These are phyloP conservation scores for Candida ficus DNA, from an alignment of 805 yeast genomes.

Conservation along the genomic window DNA sequence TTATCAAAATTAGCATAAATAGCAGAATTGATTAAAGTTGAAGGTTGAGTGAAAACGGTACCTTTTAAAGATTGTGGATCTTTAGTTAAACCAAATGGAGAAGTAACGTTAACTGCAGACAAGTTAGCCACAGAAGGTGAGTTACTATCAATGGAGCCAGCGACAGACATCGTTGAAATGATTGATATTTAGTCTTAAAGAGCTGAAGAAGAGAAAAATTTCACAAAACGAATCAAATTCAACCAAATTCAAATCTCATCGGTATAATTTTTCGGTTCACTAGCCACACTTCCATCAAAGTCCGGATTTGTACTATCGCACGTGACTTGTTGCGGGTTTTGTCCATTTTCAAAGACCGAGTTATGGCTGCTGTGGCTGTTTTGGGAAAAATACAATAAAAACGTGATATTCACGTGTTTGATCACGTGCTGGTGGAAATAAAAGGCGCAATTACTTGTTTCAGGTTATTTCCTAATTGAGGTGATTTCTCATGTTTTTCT, in stretches of 20 bases:
- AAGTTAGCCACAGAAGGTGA: slow-evolving; percentile 22
- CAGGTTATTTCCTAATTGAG: too few relatives aligned
- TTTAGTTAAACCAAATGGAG: slow-evolving; percentile 59
- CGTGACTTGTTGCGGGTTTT: slow-evolving; percentile 5
- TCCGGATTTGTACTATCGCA: slow-evolving; percentile 4
- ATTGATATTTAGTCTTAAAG: background rate
- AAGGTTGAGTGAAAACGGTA: slow-evolving; percentile 48
- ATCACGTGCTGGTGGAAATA: too few relatives aligned
- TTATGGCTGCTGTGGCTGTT: slow-evolving; percentile 1
- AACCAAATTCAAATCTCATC: background rate
- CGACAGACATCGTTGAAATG: slow-evolving; percentile 13
- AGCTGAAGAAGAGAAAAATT: background rate
- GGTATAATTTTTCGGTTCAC: slow-evolving; percentile 1
- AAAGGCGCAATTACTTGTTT: too few relatives aligned
- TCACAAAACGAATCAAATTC: background rate
- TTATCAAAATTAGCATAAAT: slow-evolving; percentile 44
- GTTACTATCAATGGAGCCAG: slow-evolving; percentile 19
- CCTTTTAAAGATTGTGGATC: slow-evolving; percentile 50
- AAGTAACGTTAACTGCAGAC: slow-evolving; percentile 34
- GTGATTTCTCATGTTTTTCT: too few relatives aligned
- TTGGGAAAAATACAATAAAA: too few relatives aligned
- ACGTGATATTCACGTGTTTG: too few relatives aligned
- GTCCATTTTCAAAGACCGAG: background rate
- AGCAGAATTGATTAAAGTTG: slow-evolving; percentile 48
- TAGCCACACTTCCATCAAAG: slow-evolving; percentile 2